Evolutionary conservation across 1,139 yeast species (phyloP), one percentile per base, ranked within the genome.

Genomic region (Dujonia santamariae): DNA sequence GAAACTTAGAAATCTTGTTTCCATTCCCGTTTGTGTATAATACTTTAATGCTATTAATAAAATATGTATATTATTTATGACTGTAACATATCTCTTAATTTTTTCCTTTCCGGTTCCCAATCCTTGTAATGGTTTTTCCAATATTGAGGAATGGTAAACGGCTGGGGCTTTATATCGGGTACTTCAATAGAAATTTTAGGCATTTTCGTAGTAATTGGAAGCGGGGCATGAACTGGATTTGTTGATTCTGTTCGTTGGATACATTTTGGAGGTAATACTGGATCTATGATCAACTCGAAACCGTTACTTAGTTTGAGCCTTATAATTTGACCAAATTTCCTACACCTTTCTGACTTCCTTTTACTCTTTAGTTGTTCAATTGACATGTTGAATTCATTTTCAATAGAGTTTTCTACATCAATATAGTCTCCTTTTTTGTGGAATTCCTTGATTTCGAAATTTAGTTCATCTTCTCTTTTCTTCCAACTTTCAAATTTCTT

Each of bases 401-500:
- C 41, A 4, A 28, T 20, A n/a, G 32, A 21, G 23, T 7, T 7
- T 19, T 19, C 21, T 19, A 19, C 8, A 9, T 19, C 21, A 19
- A 7, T 19, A 19, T 19, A 9, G 9, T 7, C 9, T 7, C 21
- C 9, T 6, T 23, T 23, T n/a, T 25, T 39, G 12, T 47, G 51
- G 28, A 32, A 45, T 3, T 41, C 46, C 34, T 56, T 59, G 15
- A 59, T 54, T 19, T 64, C 66, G 12, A 43, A 39, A 11, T 45
- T 48, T 14, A 65, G 44, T 4, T 30, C 27, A 4, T 62, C 67
- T 21, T 50, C 53, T 12, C 71, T 50, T 37, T 49, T 54, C 36
- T 60, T 63, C 73, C 74, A 67, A 32, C 60, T 61, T 4, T 69
- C 72, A 43, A 67, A 78, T 46, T 71, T 75, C 3, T 50, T 50